Conservation (phyloP, 176 grass and related monocot genomes). For the Luzula sylvatica region DNA sequence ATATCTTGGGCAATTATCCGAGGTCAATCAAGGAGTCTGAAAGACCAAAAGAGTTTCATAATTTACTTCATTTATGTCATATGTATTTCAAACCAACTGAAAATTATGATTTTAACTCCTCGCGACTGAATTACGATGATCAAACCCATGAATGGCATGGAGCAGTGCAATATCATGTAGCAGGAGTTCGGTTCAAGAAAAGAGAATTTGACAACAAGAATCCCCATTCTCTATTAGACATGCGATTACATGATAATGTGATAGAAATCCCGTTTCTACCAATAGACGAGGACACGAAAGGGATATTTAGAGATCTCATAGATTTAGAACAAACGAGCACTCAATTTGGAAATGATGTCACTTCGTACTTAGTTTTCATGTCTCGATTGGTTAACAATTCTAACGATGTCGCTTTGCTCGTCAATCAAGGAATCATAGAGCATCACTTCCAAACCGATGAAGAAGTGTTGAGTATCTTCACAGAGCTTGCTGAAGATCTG, state of each 20-base stretch:
- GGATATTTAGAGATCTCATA: neutral
- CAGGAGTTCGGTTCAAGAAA: neutral
- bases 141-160: neutral
- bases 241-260: too few species aligned
- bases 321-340: neutral
- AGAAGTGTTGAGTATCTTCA: too few species aligned
- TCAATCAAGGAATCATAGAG: neutral
- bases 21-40: neutral
- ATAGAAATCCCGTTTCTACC: neutral
- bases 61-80: neutral
- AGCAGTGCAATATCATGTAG: neutral
- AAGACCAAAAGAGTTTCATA: neutral
- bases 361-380: neutral
- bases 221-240: too few species aligned
- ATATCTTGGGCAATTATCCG: too few species aligned
- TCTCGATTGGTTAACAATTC: neutral
- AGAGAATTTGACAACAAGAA: too few species aligned
- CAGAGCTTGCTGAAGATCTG: too few species aligned
- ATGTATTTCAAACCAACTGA: conserved; percentile 3
- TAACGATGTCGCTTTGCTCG: neutral
- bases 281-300: neutral
- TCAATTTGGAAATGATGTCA: neutral
- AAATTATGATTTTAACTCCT: neutral
- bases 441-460: too few species aligned
- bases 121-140: neutral